Base-by-base conservation (phyloP, 2,329 filamentous ascomycete species). In the Penicillium sp. region DNA sequence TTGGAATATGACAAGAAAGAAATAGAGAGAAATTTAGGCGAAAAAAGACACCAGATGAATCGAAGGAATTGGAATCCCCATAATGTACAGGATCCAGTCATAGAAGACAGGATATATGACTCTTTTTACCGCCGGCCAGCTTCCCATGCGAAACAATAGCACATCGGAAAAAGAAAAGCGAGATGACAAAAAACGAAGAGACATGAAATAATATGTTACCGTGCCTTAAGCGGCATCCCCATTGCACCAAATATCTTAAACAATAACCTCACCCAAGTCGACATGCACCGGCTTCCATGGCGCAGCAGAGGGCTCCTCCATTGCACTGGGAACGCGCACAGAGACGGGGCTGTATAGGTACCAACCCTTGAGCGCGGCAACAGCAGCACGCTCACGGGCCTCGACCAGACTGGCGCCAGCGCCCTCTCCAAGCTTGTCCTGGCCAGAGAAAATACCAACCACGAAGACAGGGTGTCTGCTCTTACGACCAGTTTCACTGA, bases 361-460 rank as follows among this genome's bases (percentile, higher is more conserved):
- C 94, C 94, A 99, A 5, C 88, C 83, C 81, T 96, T 96, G 69
- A 99, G 80, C 16, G 92, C 87, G 59, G 89, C 87, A 67, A 95
- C 92, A 36, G 90, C 86, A 18, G 94, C 94, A 72, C 90, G 84
- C 60, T 84, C 82, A 60, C 91, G 85, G 31, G 90, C 93, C 66
- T 91, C 84, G 62, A 91, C 82, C 53, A 97, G 79, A 73, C 84
- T 92, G 46, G 88, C 79, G 22, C 90, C 94, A 18, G 87, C 83
- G n/a, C 87, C 94, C 78, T 99, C 93, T 52, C 93, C 94, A 40
- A 99, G 81, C 82, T 94, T 93, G 72, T 99, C 92, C 57, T 82
- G 81, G 48, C 93, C 94, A 63, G 90, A 95, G 79, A 89, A 99
- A 58, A 99, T 92, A 55, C 93, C 94, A 13, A 99, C 92, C 29